Base-by-base conservation (phyloP, 23 red algal genomes). In the Gracilaria domingensis region DNA sequence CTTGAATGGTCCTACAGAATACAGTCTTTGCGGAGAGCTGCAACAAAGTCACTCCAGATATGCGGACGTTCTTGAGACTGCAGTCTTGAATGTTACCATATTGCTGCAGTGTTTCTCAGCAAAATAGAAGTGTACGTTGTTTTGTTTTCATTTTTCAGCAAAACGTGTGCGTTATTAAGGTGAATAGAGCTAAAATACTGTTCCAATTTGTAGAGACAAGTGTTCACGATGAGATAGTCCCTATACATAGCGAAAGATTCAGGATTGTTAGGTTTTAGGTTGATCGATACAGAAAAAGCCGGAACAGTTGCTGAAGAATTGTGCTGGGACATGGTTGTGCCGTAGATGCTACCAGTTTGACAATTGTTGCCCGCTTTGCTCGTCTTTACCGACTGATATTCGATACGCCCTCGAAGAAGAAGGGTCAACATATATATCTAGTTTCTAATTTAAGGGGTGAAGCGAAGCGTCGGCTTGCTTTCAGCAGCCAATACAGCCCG, bases 1-100 rank as follows among this genome's bases (percentile, higher is more conserved):
- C 72, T 47, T 28, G 26, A 32, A 77, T 77, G 72, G 35, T 77
- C 72, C 35, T 77, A 32, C 4, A 34, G 32, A 77, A 77, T 29
- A 30, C 42, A 44, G 4, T 77, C 33, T 26, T 45, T 44, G 3
- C 33, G 8, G 2, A 77, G 1, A 7, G 72, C 72, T 14, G 30
- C 33, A 3, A 24, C 72, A 77, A 77, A 77, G n/a, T 45, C 72
- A 24, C 2, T 14, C 72, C 30, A 77, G 1, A 34, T 12, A 1
- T 28, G 2, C 7, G 72, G 72, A 11, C 42, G 42, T 45, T 45
- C 5, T 11, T 45, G 42, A 11, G 42, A 45, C 11, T 45, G 2
- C 24, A 65, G 26, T 4, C 8, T 32, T 65, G 24, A 45, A 4
- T 77, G 30, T 23, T 23, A 74, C 67, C 24, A 74, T 9, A 74